Base-by-base conservation (phyloP, 2,329 filamentous ascomycete genomes). In the Ascochyta rabiei region DNA sequence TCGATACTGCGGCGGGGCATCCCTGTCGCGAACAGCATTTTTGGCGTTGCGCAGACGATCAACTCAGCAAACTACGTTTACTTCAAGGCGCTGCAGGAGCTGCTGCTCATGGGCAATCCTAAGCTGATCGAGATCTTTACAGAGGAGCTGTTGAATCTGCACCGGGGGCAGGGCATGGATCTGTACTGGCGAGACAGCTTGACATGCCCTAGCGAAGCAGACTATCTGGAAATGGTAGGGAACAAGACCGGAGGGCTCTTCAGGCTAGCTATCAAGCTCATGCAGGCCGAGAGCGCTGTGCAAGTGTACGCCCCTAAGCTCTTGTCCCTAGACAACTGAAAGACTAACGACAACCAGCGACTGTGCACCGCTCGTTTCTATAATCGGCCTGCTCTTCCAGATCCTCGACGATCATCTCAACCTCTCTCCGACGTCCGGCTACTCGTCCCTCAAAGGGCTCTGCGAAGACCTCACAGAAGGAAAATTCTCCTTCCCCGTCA, bases 391-490 rank as follows among this genome's bases (percentile, higher is more conserved):
- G 51, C 86, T 95, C 73, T 96, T 92, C 81, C 91, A 96, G 76
- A 95, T 96, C 77, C 86, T 90, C 66, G 90, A 93, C 79, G 95
- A 99, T 82, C 96, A 96, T 79, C 86, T 92, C 75, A 98, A 98
- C 74, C 86, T 99, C 38, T 76, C 75, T 48, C 72, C 78, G 35
- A 72, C 71, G 24, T 68, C 75, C 2, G 74, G 69, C 68, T 97
- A 97, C 80, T 87, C 87, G 33, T 81, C 89, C 61, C 93, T 96
- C 76, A 98, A 98, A 79, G 95, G 93, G 44, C 84, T 96, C 64
- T 96, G 91, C 75, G 93, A 98, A 79, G 95, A 98, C 76, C 79
- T 98, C 66, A 97, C 92, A 1, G 95, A 98, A 79, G 93, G 93
- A 60, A 98, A 98, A 81, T 97, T 97, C 79, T 93, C 89, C 23